Evolutionary conservation across 2,329 filamentous ascomycete genomes (phyloP).

Genomic region (Epichloe sibirici): DNA sequence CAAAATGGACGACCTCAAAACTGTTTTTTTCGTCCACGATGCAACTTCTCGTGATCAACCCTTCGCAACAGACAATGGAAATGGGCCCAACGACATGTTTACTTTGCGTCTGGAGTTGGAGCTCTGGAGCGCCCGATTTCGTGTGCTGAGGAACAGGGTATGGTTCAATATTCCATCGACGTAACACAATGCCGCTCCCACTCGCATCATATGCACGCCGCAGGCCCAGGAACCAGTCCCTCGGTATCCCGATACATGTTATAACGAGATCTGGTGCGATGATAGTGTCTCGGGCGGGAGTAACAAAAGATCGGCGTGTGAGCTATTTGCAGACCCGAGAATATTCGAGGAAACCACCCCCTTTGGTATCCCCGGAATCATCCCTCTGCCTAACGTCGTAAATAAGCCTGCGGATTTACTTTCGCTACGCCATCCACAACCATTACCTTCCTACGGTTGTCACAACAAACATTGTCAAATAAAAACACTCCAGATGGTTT

Average conservation of each 20-base stretch:
- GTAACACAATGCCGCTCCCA: conserved; percentile 1
- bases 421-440: no score
- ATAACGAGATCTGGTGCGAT: conserved; percentile 1
- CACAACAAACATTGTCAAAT: no score
- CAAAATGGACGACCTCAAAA: not conserved
- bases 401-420: no score
- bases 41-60: no score
- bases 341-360: not conserved
- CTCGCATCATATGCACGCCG: not conserved
- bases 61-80: no score
- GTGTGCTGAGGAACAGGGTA: not conserved
- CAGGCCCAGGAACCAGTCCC: conserved; percentile 1
- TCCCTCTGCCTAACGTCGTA: no score
- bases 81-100: not conserved
- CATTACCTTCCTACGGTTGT: no score
- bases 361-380: not conserved
- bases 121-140: not conserved
- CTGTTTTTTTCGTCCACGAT: no score
- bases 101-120: no score
- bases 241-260: conserved; percentile 1
- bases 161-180: not conserved
- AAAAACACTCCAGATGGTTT: no score
- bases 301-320: not conserved
- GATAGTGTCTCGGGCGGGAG: not conserved
- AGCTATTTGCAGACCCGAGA: not conserved